phyloP scores from a whole-genome alignment of 331 rosid species.

The Telfairia occidentalis region DNA sequence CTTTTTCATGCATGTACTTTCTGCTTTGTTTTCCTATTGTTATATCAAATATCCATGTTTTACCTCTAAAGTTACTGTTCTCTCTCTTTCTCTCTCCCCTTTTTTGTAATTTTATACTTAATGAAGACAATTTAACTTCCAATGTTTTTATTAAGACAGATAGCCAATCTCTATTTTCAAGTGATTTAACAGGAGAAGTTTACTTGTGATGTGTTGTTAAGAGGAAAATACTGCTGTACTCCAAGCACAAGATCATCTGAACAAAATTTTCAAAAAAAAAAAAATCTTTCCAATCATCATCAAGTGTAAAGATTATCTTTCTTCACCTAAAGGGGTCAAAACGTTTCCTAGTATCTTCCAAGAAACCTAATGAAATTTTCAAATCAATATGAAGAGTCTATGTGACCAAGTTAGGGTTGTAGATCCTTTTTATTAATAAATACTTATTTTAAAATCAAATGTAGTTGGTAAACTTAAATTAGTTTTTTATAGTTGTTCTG shows the following conservation, averaged over 20 bases:
- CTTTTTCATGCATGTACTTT: not conserved
- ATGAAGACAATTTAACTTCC: constrained; percentile 2
- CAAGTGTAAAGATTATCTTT: not conserved
- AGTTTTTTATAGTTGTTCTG: not conserved
- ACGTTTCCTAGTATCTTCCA: not conserved
- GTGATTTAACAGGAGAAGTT: not conserved
- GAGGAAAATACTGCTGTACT: not conserved
- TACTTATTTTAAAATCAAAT: not conserved
- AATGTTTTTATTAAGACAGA: not conserved
- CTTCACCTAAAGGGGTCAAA: not conserved
- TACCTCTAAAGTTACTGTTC: not conserved
- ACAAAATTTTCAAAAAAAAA: not conserved
- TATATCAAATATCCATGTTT: not conserved
- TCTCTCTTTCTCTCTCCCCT: not conserved
- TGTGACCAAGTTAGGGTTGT: not conserved
- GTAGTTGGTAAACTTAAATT: not conserved
- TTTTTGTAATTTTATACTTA: not conserved
- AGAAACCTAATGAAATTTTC: not conserved
- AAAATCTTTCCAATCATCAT: not conserved
- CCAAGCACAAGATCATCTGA: not conserved
- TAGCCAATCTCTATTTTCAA: not conserved
- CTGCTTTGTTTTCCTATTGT: not conserved
- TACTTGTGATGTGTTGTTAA: not conserved
- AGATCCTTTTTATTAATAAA: not conserved
- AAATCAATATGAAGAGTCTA: not conserved